phyloP scores from a whole-genome alignment of 345 rosid genomes.

The Acer saccharum region DNA sequence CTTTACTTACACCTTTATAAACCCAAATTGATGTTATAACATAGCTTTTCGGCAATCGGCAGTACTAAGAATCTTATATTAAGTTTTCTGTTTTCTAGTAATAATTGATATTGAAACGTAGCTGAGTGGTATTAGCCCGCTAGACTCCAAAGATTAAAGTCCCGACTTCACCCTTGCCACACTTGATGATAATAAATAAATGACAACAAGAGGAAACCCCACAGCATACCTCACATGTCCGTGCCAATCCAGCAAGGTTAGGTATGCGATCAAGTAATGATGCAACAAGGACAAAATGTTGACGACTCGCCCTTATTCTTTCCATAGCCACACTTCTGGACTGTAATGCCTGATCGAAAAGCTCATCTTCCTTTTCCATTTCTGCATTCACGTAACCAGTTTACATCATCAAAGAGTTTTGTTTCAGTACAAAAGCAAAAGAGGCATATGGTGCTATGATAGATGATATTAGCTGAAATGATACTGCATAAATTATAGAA shows the following conservation, averaged over 20 bases:
- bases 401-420: background rate
- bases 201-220: slow-evolving; percentile 1
- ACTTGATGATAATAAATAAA: background rate
- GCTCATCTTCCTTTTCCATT: slow-evolving; percentile 84
- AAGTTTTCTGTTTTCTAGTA: background rate
- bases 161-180: background rate
- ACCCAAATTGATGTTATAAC: background rate
- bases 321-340: slow-evolving; percentile 69
- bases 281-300: slow-evolving; percentile 82
- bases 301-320: slow-evolving; percentile 64
- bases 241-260: slow-evolving; percentile 94
- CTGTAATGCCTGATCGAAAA: slow-evolving; percentile 66
- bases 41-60: background rate
- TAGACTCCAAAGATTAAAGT: background rate
- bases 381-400: slow-evolving; percentile 47
- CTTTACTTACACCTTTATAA: background rate
- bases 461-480: background rate
- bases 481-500: background rate
- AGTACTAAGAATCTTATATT: background rate
- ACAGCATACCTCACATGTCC: slow-evolving; percentile 82
- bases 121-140: background rate
- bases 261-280: slow-evolving; percentile 92
- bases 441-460: background rate
- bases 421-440: background rate
- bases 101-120: background rate